phyloP scores from a whole-genome alignment of 1,284 basidiomycete genomes.

The Phellopilus nigrolimitatus region DNA sequence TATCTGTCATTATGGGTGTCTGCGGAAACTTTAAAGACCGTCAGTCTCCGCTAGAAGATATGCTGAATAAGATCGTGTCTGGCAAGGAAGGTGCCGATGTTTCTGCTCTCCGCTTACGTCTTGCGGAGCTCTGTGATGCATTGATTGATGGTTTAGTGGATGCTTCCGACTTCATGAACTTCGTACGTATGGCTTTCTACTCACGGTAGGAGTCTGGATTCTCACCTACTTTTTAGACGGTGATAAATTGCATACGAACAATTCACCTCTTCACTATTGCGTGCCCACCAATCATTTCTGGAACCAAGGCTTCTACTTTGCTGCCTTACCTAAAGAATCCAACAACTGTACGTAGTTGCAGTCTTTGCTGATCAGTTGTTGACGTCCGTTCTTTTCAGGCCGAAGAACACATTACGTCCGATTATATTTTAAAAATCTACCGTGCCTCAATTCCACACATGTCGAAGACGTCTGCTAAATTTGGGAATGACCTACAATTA shows the following conservation, averaged over 20 bases:
- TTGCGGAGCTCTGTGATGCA: conserved; percentile 74
- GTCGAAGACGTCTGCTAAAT: conserved; percentile 82
- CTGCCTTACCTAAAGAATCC: conserved; percentile 86
- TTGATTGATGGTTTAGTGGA: conserved; percentile 87
- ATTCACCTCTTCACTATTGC: conserved; percentile 79
- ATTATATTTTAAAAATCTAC: conserved; percentile 87
- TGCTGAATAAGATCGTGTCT: conserved; percentile 75
- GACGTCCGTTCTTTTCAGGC: conserved; percentile 38
- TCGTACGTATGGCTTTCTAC: conserved; percentile 63
- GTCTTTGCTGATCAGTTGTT: conserved; percentile 7
- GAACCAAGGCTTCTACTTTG: conserved; percentile 73
- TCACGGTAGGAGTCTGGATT: conserved; percentile 20
- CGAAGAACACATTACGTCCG: conserved; percentile 79
- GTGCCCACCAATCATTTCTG: conserved; percentile 77
- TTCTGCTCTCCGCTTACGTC: conserved; percentile 51
- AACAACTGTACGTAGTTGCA: conserved; percentile 47
- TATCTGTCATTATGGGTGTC: conserved; percentile 81
- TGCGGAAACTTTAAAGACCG: conserved; percentile 77
- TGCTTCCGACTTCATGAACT: conserved; percentile 70
- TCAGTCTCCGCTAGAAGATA: conserved; percentile 78
- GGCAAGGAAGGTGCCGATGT: conserved; percentile 52
- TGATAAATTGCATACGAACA: conserved; percentile 78
- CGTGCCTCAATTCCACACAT: conserved; percentile 79
- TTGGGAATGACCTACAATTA: conserved; percentile 79
- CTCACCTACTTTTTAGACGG: conserved; percentile 44